Evolutionary conservation across 2,329 filamentous ascomycete genomes (phyloP), one percentile per base, ranked within the genome.

Genomic region (Trichoderma aggressivum): DNA sequence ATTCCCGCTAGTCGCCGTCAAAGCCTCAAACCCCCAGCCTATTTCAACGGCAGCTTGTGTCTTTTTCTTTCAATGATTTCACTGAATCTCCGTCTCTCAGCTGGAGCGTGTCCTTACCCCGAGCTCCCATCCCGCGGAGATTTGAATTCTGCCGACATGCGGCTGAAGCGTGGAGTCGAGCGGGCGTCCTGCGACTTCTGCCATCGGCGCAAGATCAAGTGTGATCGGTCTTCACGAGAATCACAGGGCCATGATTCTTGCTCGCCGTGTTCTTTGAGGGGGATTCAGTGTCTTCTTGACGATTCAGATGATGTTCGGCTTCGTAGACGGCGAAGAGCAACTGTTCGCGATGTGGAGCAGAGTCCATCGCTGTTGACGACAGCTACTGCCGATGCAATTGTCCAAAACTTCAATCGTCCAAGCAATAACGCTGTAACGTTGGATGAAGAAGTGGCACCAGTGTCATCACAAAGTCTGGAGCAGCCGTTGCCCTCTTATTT

Each of bases 111-210:
- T 18, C 16, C 24, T 32, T 11, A 10, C n/a, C 11, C n/a, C 43
- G 16, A 65, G 5, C 7, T 16, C 3, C 39, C 16, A 32, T 28
- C 10, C 10, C 3, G 64, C 64, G 53, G 64, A 26, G 12, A 26
- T 59, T 47, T 32, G 18, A 26, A 1, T 8, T 24, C 36, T 8
- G 3, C 10, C 26, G 39, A 3, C 5, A 67, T 67, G 64, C 64
- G 53, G 64, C 28, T 67, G 55, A 67, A 67, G 28, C 64, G 53
- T 28, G 64, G 64, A 21, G 36, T 59, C 21, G 64, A 67, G 64
- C 64, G 64, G 53, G 53, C 64, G 10, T 67, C 64, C 5, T 67
- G 64, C 30, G 64, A 67, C 30, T 67, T 67, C 36, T 67, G 64
- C 6, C 64, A 67, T 47, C 7, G 64, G 10, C 64, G 64, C 36